Percentiles rank a stretch among this genome's conserved stretches.
Conservation (phyloP, 148 eudicot species). For the Persicaria tinctoria region DNA sequence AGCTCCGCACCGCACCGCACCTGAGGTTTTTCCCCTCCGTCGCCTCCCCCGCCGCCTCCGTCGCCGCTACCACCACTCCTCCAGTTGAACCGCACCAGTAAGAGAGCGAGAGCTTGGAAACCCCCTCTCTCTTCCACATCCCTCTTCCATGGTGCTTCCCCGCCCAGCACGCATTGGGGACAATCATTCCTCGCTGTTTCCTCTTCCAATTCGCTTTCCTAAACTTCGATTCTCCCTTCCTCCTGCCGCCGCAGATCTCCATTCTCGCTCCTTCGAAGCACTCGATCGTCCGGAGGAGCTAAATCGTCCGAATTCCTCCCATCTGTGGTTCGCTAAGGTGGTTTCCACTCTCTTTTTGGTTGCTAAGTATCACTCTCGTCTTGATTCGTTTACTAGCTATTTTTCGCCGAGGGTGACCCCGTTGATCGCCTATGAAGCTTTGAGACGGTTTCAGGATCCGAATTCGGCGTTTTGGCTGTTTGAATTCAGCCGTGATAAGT, state of each 20-base stretch:
- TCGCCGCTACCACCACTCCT: too few relatives aligned
- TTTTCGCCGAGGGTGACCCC: slow-evolving; percentile 37
- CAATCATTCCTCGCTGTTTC: slow-evolving; percentile 9
- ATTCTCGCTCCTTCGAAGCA: slow-evolving; percentile 1
- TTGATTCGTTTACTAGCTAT: slow-evolving; percentile 38
- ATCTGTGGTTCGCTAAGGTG: slow-evolving; percentile 62
- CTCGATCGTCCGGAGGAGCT: slow-evolving; percentile 15
- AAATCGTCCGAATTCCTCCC: slow-evolving; percentile 13
- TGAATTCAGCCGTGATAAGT: slow-evolving; percentile 35
- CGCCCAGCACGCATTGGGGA: background rate
- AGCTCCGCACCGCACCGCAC: too few relatives aligned
- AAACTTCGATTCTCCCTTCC: slow-evolving; percentile 21
- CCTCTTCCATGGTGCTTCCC: slow-evolving; percentile 7
- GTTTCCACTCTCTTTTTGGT: slow-evolving; percentile 49
- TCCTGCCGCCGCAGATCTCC: slow-evolving; percentile 9
- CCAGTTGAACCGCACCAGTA: too few relatives aligned
- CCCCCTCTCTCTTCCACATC: background rate
- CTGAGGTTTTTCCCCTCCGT: too few relatives aligned
- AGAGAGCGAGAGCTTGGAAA: background rate
- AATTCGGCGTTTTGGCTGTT: slow-evolving; percentile 56
- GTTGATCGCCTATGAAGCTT: slow-evolving; percentile 46
- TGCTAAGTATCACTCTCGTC: slow-evolving; percentile 20
- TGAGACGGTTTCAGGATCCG: slow-evolving; percentile 32
- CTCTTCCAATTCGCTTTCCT: slow-evolving; percentile 10
- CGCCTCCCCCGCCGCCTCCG: too few relatives aligned